A percentile compares a stretch with the other conserved stretches of the same genome.
phyloP scores from a whole-genome alignment of 169 alveolate species.

The Eimeria brunetti region DNA sequence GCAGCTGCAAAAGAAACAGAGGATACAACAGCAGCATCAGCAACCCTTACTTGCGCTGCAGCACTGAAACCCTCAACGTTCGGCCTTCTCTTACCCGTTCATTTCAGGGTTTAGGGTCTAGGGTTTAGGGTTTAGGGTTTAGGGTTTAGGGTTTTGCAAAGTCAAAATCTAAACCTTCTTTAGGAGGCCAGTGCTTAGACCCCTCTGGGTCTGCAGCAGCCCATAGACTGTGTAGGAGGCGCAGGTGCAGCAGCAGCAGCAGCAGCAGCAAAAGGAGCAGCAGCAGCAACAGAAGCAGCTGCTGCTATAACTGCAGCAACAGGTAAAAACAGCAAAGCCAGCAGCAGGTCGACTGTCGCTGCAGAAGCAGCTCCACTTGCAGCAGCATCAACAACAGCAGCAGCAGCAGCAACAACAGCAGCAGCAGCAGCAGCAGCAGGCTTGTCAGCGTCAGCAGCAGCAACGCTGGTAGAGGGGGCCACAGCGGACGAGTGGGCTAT shows the following conservation, averaged over 20 bases:
- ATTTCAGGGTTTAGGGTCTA: not conserved
- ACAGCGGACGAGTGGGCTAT: not conserved
- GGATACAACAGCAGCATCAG: not conserved
- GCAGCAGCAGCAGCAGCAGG: not conserved
- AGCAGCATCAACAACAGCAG: not conserved
- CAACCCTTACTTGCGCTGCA: not conserved
- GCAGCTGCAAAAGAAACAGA: not conserved
- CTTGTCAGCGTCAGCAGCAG: too few species aligned
- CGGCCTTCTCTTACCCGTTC: not conserved
- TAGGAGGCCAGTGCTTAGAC: too few species aligned
- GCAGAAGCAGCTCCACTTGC: not conserved
- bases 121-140: not conserved
- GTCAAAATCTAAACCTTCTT: too few species aligned
- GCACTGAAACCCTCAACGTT: not conserved
- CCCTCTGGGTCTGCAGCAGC: too few species aligned
- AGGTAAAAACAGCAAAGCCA: not conserved
- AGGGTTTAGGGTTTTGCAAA: not conserved
- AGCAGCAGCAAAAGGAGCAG: slow-evolving; percentile 11
- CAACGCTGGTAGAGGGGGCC: not conserved
- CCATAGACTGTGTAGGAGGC: not conserved
- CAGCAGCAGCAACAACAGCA: not conserved
- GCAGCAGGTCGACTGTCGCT: not conserved
- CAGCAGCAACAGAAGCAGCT: not conserved
- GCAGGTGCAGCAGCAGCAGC: slow-evolving; percentile 27
- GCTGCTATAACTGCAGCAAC: not conserved